Conservation (phyloP, 1,139 yeast genomes). For the Suhomyces taliae region DNA sequence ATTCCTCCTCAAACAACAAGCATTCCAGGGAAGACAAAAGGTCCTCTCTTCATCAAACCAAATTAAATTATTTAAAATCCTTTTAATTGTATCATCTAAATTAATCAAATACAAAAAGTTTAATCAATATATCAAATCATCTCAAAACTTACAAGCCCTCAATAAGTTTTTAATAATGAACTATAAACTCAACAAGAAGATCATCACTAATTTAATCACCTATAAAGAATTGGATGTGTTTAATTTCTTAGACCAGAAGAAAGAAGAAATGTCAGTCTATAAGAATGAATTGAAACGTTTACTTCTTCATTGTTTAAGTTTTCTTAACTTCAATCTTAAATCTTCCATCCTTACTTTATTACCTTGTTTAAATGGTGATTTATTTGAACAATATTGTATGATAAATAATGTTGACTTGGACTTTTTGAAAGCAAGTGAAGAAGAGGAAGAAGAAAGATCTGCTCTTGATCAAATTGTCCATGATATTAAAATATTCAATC, state of each 20-base stretch:
- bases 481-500: conserved; percentile 34
- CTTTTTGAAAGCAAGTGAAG: conserved; percentile 9
- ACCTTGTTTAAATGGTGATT: conserved; percentile 39
- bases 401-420: conserved; percentile 33
- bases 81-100: conserved; percentile 33
- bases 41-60: conserved; percentile 6
- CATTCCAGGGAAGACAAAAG: conserved; percentile 2
- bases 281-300: conserved; percentile 9
- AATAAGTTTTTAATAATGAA: conserved; percentile 36
- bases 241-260: conserved; percentile 15
- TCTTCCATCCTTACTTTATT: conserved; percentile 31
- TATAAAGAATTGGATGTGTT: conserved; percentile 36
- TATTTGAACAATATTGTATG: conserved; percentile 42
- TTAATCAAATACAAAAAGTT: conserved; percentile 30
- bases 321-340: conserved; percentile 31
- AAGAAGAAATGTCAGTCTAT: conserved; percentile 1
- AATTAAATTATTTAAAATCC: conserved; percentile 31
- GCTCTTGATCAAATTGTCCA: conserved; percentile 15
- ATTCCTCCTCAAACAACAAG: conserved; percentile 23
- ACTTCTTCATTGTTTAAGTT: conserved; percentile 20
- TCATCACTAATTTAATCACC: conserved; percentile 33
- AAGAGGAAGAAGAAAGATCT: conserved; percentile 11
- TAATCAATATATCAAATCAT: conserved; percentile 24
- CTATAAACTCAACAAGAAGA: conserved; percentile 39
- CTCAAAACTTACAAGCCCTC: conserved; percentile 24